These are phyloP conservation scores for Lactarius trivialis DNA, from an alignment of 768 basidiomycete species.

Conservation along the genomic window DNA sequence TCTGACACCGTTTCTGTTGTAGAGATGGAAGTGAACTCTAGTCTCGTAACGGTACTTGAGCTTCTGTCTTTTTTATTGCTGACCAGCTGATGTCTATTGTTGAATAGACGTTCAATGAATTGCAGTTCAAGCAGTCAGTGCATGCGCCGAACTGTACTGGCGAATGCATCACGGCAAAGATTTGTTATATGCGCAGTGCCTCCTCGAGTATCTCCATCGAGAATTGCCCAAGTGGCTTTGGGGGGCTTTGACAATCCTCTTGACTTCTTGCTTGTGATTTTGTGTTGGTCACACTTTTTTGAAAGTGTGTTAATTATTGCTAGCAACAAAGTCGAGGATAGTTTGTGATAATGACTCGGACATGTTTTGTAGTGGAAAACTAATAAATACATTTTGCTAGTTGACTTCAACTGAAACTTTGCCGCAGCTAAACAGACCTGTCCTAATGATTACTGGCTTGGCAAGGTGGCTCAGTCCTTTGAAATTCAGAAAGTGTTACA, in stretches of 20 bases:
- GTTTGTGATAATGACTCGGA: background rate
- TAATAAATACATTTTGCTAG: too few relatives aligned
- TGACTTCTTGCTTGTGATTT: conserved; percentile 17
- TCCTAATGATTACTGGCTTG: too few relatives aligned
- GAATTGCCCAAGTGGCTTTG: conserved; percentile 58
- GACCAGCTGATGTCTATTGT: conserved; percentile 1
- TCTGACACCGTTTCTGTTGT: conserved; percentile 3
- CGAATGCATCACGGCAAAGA: conserved; percentile 56
- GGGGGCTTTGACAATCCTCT: conserved; percentile 28
- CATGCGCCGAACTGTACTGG: conserved; percentile 50
- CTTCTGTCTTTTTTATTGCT: background rate
- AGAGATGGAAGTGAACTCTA: conserved; percentile 55
- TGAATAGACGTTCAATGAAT: conserved; percentile 52
- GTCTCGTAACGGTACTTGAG: conserved; percentile 46
- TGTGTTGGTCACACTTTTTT: background rate
- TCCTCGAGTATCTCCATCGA: conserved; percentile 52
- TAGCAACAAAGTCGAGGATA: conserved; percentile 22
- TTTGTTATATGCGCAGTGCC: conserved; percentile 74
- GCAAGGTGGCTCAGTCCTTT: too few relatives aligned
- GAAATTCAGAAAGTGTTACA: too few relatives aligned
- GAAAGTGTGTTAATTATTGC: background rate
- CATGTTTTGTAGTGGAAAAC: conserved; percentile 51
- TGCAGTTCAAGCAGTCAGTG: conserved; percentile 66
- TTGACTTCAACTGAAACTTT: too few relatives aligned
- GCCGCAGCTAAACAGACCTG: too few relatives aligned